A percentile compares a stretch with the other conserved stretches of the same genome.
These are phyloP conservation scores for Avena eriantha DNA, from an alignment of 176 grass and related monocot genomes.

Conservation along the genomic window DNA sequence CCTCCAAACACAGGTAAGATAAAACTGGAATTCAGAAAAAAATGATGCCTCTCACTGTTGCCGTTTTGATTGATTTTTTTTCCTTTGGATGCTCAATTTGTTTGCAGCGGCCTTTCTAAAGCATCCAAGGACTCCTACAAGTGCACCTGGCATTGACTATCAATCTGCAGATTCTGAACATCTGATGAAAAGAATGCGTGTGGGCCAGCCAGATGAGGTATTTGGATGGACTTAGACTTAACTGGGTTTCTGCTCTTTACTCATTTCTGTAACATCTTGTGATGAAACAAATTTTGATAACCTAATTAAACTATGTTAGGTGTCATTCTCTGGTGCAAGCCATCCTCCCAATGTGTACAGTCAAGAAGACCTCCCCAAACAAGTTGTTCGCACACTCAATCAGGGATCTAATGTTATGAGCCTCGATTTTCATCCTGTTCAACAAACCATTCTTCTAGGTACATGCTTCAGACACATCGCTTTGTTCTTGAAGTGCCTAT, in stretches of 20 bases:
- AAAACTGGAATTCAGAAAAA: slow-evolving; percentile 30
- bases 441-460: slow-evolving; percentile 99
- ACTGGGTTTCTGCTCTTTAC: slow-evolving; percentile 27
- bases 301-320: slow-evolving; percentile 51
- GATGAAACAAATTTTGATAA: slow-evolving; percentile 27
- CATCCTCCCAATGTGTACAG: slow-evolving; percentile 87
- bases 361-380: slow-evolving; percentile 98
- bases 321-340: slow-evolving; percentile 90
- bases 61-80: slow-evolving; percentile 35
- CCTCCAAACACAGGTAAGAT: slow-evolving; percentile 82
- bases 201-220: slow-evolving; percentile 97
- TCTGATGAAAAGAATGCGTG: slow-evolving; percentile 97
- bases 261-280: slow-evolving; percentile 1
- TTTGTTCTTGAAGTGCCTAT: slow-evolving; percentile 35
- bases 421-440: slow-evolving; percentile 93
- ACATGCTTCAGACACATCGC: not conserved
- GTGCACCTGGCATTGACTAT: slow-evolving; percentile 89
- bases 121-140: slow-evolving; percentile 85
- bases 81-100: slow-evolving; percentile 31
- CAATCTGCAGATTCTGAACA: slow-evolving; percentile 98
- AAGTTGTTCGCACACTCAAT: slow-evolving; percentile 77
- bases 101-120: slow-evolving; percentile 91
- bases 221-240: slow-evolving; percentile 2
- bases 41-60: not conserved
- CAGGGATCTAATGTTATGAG: slow-evolving; percentile 99